phyloP scores from a whole-genome alignment of 106 monocot genomes.

The Acanthochlamys bracteata region DNA sequence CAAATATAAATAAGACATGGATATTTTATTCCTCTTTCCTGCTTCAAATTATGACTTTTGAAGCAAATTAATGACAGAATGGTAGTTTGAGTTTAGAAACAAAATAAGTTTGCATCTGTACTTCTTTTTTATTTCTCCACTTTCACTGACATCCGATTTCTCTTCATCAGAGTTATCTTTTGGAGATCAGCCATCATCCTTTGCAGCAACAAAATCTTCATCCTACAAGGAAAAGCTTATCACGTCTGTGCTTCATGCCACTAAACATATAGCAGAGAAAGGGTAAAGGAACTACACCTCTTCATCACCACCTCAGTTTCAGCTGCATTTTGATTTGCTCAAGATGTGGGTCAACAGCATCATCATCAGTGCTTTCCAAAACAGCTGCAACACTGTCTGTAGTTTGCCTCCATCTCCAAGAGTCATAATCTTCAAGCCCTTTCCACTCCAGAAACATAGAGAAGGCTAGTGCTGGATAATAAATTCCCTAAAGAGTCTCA shows the following conservation, averaged over 20 bases:
- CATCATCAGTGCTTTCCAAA: conserved; percentile 63
- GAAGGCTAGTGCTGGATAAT: too few relatives aligned
- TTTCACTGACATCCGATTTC: conserved; percentile 84
- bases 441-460: conserved; percentile 56
- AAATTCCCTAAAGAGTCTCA: too few relatives aligned
- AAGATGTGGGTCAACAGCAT: conserved; percentile 96
- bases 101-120: too few relatives aligned
- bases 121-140: conserved; percentile 48
- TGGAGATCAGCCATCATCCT: conserved; percentile 95
- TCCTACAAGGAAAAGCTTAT: conserved; percentile 34
- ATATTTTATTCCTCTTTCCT: too few relatives aligned
- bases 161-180: conserved; percentile 87
- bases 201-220: conserved; percentile 98
- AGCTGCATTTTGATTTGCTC: conserved; percentile 69
- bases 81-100: too few relatives aligned
- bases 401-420: conserved; percentile 59
- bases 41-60: too few relatives aligned
- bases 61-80: too few relatives aligned
- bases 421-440: conserved; percentile 86
- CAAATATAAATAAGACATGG: too few relatives aligned
- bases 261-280: too few relatives aligned
- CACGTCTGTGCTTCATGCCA: too few relatives aligned
- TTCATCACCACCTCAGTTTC: conserved; percentile 96
- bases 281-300: too few relatives aligned
- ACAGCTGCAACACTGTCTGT: conserved; percentile 64